Conservation (phyloP, 495 filamentous ascomycete species). For the Penicillium silybi region DNA sequence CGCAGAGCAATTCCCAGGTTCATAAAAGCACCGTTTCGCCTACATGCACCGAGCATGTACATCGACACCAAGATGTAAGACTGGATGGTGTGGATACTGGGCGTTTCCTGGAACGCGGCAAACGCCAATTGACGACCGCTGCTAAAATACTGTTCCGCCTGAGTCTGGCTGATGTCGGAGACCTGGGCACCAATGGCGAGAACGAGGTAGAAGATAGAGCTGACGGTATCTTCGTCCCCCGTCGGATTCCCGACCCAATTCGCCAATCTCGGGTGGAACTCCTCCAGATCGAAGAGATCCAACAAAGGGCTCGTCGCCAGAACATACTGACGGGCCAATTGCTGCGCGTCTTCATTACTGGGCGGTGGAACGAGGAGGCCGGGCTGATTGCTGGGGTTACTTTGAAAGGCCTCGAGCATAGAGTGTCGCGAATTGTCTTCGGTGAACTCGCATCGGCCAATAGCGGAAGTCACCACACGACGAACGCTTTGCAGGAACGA, state of each 20-base stretch:
- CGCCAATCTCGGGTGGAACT: constrained; percentile 33
- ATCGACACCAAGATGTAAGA: constrained; percentile 55
- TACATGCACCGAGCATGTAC: constrained; percentile 58
- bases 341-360: constrained; percentile 34
- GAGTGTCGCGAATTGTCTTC: constrained; percentile 64
- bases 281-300: constrained; percentile 36
- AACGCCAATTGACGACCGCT: constrained; percentile 54
- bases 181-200: constrained; percentile 59
- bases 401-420: constrained; percentile 58
- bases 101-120: constrained; percentile 50
- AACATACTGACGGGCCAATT: constrained; percentile 35
- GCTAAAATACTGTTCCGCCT: constrained; percentile 51
- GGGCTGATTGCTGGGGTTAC: constrained; percentile 32
- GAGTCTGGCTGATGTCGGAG: constrained; percentile 39
- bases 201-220: constrained; percentile 55
- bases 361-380: constrained; percentile 28
- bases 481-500: constrained; percentile 70
- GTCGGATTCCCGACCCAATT: constrained; percentile 41
- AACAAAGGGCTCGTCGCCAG: constrained; percentile 40
- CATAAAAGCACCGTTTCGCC: constrained; percentile 60
- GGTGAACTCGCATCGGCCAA: constrained; percentile 63
- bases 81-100: constrained; percentile 55
- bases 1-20: constrained; percentile 50
- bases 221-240: constrained; percentile 42
- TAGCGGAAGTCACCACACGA: constrained; percentile 64